phyloP scores from a whole-genome alignment of 2,329 filamentous ascomycete genomes.

The Alternaria ethzedia region DNA sequence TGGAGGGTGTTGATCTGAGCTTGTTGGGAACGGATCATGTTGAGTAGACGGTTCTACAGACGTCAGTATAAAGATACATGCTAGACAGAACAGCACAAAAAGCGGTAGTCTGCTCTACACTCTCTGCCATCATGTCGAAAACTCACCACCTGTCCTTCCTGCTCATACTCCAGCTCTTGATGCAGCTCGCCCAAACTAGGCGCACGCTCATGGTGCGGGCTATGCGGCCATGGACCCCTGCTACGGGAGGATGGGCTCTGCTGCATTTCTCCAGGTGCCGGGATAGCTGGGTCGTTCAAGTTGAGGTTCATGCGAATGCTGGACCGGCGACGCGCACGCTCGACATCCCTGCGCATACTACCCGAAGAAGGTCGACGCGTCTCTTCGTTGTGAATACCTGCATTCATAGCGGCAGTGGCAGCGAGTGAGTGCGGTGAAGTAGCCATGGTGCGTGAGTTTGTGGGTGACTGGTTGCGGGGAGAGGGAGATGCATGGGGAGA shows the following conservation, averaged over 20 bases:
- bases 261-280: constrained; percentile 73
- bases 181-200: constrained; percentile 79
- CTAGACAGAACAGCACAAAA: background rate
- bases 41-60: constrained; percentile 72
- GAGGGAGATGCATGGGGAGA: constrained; percentile 52
- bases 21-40: constrained; percentile 79
- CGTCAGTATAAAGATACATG: background rate
- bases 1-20: constrained; percentile 68
- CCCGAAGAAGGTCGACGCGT: constrained; percentile 56
- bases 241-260: constrained; percentile 48
- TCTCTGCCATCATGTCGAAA: background rate
- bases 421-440: constrained; percentile 74
- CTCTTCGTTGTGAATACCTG: constrained; percentile 71
- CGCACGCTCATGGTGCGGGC: constrained; percentile 69
- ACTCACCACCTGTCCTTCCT: constrained; percentile 76
- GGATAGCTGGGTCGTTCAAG: constrained; percentile 72
- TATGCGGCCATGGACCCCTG: constrained; percentile 48
- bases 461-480: constrained; percentile 34
- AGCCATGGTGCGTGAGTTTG: constrained; percentile 55
- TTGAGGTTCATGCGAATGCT: constrained; percentile 75
- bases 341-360: constrained; percentile 53
- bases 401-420: constrained; percentile 78
- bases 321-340: constrained; percentile 66
- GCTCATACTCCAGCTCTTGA: constrained; percentile 79
- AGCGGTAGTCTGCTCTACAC: background rate